Evolutionary conservation across 1,284 basidiomycete genomes (phyloP), one percentile per base, ranked within the genome.

Genomic region (Moniliophthora roreri): DNA sequence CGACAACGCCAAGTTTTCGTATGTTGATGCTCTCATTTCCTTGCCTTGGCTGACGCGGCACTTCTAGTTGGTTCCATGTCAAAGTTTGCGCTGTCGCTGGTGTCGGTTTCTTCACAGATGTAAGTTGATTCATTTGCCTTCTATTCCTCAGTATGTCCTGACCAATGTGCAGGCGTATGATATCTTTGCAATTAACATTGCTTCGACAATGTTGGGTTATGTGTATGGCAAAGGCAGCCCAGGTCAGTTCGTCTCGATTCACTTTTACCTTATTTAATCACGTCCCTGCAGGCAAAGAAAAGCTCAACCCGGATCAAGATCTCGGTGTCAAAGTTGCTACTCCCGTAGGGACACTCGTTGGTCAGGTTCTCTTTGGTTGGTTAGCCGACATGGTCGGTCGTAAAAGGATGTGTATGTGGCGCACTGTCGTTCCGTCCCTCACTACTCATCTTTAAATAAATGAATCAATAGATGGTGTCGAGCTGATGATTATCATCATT

Each of bases 81-180:
- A 89, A 87, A 65, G 79, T 91, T 51, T 82, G 80, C 64, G 58
- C 85, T 46, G 86, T 91, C 4, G 87, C 89, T 1, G 87, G 89
- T 58, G 84, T 87, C 10, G 90, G 89, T 34, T 91, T 92, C 76
- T 92, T 91, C 73, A 90, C 89, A 39, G 89, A 90, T 70, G 87
- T 87, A 80, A 89, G 63, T 65, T 84, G 69, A 16, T 8, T 50
- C 13, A 26, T 36, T 34, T 26, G 13, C 24, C 32, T 16, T 13
- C 13, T 23, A 23, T 34, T 26, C n/a, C 35, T 35, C 16, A 20
- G 18, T 34, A 26, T n/a, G 41, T 48, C 50, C 18, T 50, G 16
- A 15, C 42, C 23, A 11, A 13, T 13, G 24, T 28, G 21, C 40
- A 85, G 11, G 28, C 83, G 50, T 88, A 88, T 60, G 85, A 89